A percentile compares a stretch with the other conserved stretches of the same genome.
Conservation (phyloP, 1,139 yeast species). For the Diutina sp. region DNA sequence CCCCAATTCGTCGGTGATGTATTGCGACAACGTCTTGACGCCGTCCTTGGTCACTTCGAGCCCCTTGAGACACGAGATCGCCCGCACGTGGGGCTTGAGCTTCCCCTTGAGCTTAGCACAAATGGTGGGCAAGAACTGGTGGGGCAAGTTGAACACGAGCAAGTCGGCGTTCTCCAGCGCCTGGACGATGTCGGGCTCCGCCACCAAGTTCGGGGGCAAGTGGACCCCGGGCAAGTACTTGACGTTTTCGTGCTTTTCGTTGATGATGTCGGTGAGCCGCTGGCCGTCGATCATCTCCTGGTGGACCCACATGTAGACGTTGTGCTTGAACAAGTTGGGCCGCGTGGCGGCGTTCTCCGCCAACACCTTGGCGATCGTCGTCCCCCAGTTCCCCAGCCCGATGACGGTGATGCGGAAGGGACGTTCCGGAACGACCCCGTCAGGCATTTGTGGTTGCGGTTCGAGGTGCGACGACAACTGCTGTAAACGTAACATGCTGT, state of each 20-base stretch:
- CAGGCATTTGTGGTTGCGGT: background rate
- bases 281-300: constrained; percentile 65
- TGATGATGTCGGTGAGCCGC: constrained; percentile 78
- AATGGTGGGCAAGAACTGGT: constrained; percentile 72
- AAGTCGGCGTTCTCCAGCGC: constrained; percentile 72
- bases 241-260: constrained; percentile 78
- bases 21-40: constrained; percentile 65
- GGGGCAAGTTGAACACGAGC: constrained; percentile 84
- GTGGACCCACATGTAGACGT: constrained; percentile 90
- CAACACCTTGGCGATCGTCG: constrained; percentile 86
- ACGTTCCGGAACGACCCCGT: background rate
- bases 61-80: constrained; percentile 89
- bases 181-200: constrained; percentile 68
- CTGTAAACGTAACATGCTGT: background rate
- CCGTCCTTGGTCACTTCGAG: constrained; percentile 73
- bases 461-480: background rate
- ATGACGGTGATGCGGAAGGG: constrained; percentile 49
- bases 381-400: constrained; percentile 88
- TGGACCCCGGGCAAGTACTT: constrained; percentile 73
- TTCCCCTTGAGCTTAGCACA: constrained; percentile 67
- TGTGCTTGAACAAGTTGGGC: constrained; percentile 50
- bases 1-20: constrained; percentile 64
- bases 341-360: constrained; percentile 72
- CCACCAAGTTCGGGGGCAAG: constrained; percentile 69
- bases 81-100: constrained; percentile 57